phyloP scores from a whole-genome alignment of 2,329 filamentous ascomycete genomes.

The Colletotrichum siamense region DNA sequence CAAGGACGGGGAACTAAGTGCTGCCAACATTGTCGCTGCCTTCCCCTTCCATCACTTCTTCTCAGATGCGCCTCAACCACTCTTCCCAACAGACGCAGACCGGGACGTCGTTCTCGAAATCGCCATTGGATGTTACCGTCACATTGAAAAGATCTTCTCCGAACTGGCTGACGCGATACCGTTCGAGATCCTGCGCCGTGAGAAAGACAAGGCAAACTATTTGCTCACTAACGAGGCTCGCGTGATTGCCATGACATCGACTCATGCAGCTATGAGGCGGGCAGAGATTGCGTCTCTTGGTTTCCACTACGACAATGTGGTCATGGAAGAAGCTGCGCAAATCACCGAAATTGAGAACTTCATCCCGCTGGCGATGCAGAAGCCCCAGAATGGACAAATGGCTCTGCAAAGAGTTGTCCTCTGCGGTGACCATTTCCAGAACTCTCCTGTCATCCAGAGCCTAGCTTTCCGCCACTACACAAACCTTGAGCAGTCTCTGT shows the following conservation, averaged over 20 bases:
- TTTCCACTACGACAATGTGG: constrained; percentile 95
- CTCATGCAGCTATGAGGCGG: constrained; percentile 92
- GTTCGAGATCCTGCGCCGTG: constrained; percentile 89
- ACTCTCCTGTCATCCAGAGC: constrained; percentile 94
- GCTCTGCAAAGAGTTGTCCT: constrained; percentile 87
- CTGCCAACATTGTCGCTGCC: constrained; percentile 67
- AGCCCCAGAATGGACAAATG: constrained; percentile 73
- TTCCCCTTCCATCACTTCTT: constrained; percentile 95
- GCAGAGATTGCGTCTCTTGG: constrained; percentile 90
- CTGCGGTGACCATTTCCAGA: constrained; percentile 95
- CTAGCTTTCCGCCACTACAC: constrained; percentile 93
- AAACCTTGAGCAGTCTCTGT: constrained; percentile 94
- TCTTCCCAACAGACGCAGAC: constrained; percentile 73
- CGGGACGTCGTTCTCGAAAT: constrained; percentile 76
- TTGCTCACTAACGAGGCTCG: constrained; percentile 94
- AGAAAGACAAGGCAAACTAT: constrained; percentile 95
- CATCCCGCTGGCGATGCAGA: constrained; percentile 92
- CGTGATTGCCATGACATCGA: constrained; percentile 98
- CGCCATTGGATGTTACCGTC: constrained; percentile 83
- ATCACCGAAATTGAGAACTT: constrained; percentile 98
- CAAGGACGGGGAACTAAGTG: constrained; percentile 59
- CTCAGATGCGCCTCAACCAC: constrained; percentile 81
- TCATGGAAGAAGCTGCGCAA: constrained; percentile 98
- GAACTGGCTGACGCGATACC: constrained; percentile 93
- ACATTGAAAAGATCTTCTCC: constrained; percentile 88